phyloP scores from a whole-genome alignment of 225 moss, liverwort and hornwort genomes.

The Thuidium tamariscinum region DNA sequence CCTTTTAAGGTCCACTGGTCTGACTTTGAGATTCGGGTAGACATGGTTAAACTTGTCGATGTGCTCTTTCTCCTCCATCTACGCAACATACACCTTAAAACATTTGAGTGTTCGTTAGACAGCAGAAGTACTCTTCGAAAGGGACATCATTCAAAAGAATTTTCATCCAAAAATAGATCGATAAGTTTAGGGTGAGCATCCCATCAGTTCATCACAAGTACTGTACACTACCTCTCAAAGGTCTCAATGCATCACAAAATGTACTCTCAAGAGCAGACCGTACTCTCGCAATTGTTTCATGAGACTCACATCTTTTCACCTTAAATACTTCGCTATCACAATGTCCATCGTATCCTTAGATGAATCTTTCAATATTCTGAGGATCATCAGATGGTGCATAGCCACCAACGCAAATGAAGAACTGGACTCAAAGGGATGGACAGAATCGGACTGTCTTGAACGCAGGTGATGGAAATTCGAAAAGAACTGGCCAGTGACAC shows the following conservation, averaged over 20 bases:
- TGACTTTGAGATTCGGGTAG: constrained; percentile 53
- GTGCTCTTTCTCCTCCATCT: constrained; percentile 80
- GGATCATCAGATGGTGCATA: not conserved
- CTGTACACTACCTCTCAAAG: not conserved
- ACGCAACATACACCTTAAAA: constrained; percentile 17
- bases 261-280: not conserved
- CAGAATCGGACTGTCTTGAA: not conserved
- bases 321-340: not conserved
- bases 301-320: not conserved
- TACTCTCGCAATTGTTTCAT: not conserved
- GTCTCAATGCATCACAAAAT: not conserved
- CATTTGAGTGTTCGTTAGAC: constrained; percentile 21
- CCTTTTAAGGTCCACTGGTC: constrained; percentile 48
- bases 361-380: not conserved
- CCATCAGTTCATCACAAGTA: not conserved
- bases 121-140: not conserved
- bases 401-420: not conserved
- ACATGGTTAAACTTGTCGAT: constrained; percentile 56
- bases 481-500: not conserved
- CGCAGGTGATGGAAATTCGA: not conserved
- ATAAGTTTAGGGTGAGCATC: not conserved
- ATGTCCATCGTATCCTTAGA: not conserved
- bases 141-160: not conserved
- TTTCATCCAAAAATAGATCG: not conserved
- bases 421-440: not conserved